Evolutionary conservation across 306 rosid genomes (phyloP), one percentile per base, ranked within the genome.

Genomic region (Acacia crassicarpa): DNA sequence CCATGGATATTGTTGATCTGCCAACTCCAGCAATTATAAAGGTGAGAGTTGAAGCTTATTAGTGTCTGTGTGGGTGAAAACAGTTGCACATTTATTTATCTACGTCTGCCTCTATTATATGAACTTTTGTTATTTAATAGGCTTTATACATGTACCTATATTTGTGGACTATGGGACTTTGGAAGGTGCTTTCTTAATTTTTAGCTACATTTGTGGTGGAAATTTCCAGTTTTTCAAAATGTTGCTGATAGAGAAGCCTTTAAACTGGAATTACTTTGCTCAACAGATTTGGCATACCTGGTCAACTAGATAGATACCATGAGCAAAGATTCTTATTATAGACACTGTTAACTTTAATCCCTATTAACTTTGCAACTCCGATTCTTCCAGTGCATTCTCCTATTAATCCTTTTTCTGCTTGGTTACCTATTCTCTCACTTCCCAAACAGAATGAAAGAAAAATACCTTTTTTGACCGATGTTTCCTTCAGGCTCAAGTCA

Each of bases 21-120:
- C 99, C 99, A 81, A 95, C 98, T 70, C 99, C 99, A 70, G 91
- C 99, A 75, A 84, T 95, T 76, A 61, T 95, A 44, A 95, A 95
- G 94, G 99, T 94, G 84, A 85, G 86, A 72, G 10, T 83, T 27
- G 53, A 43, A 63, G 59, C 66, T 33, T 84, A 73, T 63, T 46
- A 38, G 20, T 62, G 27, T 59, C 25, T 33, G 35, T 38, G 13
- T 40, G 49, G 20, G 32, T 58, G n/a, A 38, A 38, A 66, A 38
- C 13, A 40, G 43, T 62, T 22, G 41, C 25, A 19, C 45, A 59
- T 58, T 58, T 58, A 9, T 16, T 67, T 33, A n/a, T 46, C 66
- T 9, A 40, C 22, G 27, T 49, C 2, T 30, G 77, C 63, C 59
- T 73, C n/a, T 30, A 73, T 16, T 72, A 14, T 46, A 27, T 27